Percentiles rank a stretch among this genome's conserved stretches.
phyloP scores from a whole-genome alignment of 176 grass and related monocot genomes.

The Elaeis guineensis region DNA sequence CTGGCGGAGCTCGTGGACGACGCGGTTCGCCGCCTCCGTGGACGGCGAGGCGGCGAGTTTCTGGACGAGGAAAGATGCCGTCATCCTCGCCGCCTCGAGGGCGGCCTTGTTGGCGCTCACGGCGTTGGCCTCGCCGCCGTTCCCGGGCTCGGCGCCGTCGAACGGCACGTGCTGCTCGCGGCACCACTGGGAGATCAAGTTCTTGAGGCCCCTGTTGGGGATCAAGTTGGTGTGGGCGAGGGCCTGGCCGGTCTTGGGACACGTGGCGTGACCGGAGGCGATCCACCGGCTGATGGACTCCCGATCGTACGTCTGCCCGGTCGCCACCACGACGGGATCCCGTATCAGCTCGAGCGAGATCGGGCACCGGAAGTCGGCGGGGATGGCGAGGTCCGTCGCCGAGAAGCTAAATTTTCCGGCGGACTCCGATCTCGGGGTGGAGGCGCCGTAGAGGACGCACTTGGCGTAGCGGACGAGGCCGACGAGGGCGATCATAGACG shows the following conservation, averaged over 20 bases:
- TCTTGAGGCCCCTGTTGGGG: constrained; percentile 80
- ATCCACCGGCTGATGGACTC: constrained; percentile 76
- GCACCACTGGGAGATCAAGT: constrained; percentile 84
- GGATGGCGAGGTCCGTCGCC: constrained; percentile 18
- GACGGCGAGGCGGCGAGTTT: constrained; percentile 43
- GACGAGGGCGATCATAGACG: constrained; percentile 71
- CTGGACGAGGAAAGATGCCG: constrained; percentile 69
- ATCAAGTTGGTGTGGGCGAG: constrained; percentile 49
- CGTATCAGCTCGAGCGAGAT: constrained; percentile 88
- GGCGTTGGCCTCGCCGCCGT: constrained; percentile 25
- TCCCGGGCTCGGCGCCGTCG: constrained; percentile 38
- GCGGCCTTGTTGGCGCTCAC: constrained; percentile 67
- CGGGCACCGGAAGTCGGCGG: constrained; percentile 82
- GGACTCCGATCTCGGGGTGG: constrained; percentile 46
- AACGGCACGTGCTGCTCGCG: constrained; percentile 56
- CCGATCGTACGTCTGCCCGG: constrained; percentile 89
- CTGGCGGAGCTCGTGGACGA: constrained; percentile 83
- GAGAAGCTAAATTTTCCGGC: constrained; percentile 14
- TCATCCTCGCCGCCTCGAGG: constrained; percentile 85
- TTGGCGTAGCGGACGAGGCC: constrained; percentile 77
- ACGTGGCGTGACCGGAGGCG: constrained; percentile 63
- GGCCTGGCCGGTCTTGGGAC: constrained; percentile 78
- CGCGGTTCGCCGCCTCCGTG: constrained; percentile 51
- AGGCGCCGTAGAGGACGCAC: constrained; percentile 76
- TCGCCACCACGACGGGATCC: constrained; percentile 72